Base-by-base conservation (phyloP, 1,284 basidiomycete genomes). In the Mycosarcoma mackinlayi region DNA sequence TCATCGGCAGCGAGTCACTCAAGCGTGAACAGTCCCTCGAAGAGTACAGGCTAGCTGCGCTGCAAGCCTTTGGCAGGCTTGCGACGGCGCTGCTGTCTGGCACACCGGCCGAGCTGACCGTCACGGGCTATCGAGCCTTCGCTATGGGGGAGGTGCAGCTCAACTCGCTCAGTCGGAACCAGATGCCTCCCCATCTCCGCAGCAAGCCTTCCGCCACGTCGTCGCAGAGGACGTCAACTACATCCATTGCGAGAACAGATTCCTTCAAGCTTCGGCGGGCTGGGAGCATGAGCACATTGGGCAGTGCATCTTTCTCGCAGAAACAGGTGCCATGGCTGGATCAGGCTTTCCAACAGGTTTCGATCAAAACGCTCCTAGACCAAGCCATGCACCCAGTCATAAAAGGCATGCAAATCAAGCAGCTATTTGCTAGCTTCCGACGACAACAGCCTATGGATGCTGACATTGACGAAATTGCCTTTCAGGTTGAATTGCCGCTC, bases 321-420 rank as follows among this genome's bases (percentile, higher is more conserved):
- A 68, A 63, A 42, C 58, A 70, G 24, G 70, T 78, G 24, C 62
- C 73, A 3, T 78, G 76, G 76, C 54, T 78, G 11, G 75, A 78
- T 40, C 50, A 60, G 28, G 75, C 76, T 6, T 66, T 78, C 38
- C 55, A 66, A 27, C 65, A 61, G 42, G 56, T 78, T 11, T 40
- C 55, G 21, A 54, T 50, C 35, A 46, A n/a, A n/a, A 61, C 58
- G 16, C 14, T 59, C 18, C 44, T 69, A 8, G 51, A 60, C 4
- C 60, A 63, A 40, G 56, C 51, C 28, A 25, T 44, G 21, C 44
- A 56, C 19, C 57, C 60, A 4, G n/a, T 60, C 41, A 53, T 64
- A 35, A 39, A 40, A 11, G 48, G 23, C 0, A 53, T 70, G 39
- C 39, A 56, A n/a, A 59, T 71, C 40, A 49, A 59, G 53, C 46